These are phyloP conservation scores for Ophiognomonia clavigignenti-juglandacearum DNA, from an alignment of 2,329 filamentous ascomycete species.

Conservation along the genomic window DNA sequence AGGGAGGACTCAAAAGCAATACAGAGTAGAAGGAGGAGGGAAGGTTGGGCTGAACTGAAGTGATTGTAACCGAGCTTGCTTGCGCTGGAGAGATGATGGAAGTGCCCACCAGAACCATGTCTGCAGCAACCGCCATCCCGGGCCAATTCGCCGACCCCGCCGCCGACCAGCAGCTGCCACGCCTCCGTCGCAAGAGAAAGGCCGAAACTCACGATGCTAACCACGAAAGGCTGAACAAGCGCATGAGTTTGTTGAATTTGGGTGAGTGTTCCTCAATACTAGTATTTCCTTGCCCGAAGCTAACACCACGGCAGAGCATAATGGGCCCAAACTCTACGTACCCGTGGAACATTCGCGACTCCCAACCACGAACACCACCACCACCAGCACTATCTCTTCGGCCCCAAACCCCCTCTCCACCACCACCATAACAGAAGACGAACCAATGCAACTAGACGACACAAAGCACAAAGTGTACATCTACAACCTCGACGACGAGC, in stretches of 20 bases:
- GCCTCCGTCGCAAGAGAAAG: slow-evolving; percentile 50
- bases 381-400: slow-evolving; percentile 9
- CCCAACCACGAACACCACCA: slow-evolving; percentile 18
- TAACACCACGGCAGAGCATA: slow-evolving; percentile 43
- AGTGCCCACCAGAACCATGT: too few species aligned
- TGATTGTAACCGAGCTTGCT: not conserved
- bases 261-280: slow-evolving; percentile 46
- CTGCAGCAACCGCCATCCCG: not conserved
- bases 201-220: slow-evolving; percentile 47
- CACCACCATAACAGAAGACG: slow-evolving; percentile 38
- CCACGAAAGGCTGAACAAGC: slow-evolving; percentile 76
- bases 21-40: not conserved
- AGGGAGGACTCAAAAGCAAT: not conserved
- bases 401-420: slow-evolving; percentile 13
- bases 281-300: slow-evolving; percentile 5
- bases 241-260: slow-evolving; percentile 75
- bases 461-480: slow-evolving; percentile 86
- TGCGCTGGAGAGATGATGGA: slow-evolving; percentile 8
- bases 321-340: slow-evolving; percentile 61
- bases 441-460: slow-evolving; percentile 87
- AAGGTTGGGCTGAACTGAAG: not conserved
- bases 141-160: not conserved
- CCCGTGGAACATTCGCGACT: slow-evolving; percentile 48
- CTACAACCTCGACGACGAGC: slow-evolving; percentile 82
- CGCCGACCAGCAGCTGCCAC: not conserved